phyloP scores from a whole-genome alignment of 2,329 filamentous ascomycete genomes.

The Paracorniculantispora psalliotae region DNA sequence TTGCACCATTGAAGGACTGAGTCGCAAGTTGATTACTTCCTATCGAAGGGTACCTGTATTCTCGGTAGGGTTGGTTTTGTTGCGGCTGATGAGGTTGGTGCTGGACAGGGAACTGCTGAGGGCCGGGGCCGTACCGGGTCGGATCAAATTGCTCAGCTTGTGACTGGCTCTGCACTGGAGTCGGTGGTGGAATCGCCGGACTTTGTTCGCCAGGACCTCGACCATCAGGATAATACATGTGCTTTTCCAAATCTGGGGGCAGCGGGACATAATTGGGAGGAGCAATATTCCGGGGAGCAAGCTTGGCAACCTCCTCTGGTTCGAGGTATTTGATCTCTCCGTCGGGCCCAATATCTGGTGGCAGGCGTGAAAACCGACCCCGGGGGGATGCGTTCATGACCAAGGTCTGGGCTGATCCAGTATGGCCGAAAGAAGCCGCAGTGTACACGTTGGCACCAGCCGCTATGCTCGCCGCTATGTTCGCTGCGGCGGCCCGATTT shows the following conservation, averaged over 20 bases:
- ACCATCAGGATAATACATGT: constrained; percentile 4
- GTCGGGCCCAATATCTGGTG: not conserved
- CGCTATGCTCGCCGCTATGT: not conserved
- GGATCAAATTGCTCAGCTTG: not conserved
- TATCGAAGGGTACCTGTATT: too few species aligned
- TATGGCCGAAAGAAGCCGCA: not conserved
- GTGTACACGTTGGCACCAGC: not conserved
- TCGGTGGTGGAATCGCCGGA: too few species aligned
- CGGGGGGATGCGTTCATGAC: constrained; percentile 7
- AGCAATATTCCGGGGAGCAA: not conserved
- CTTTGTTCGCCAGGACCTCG: not conserved
- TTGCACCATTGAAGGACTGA: not conserved
- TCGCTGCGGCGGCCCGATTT: not conserved
- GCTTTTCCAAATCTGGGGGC: not conserved
- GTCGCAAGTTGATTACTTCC: not conserved
- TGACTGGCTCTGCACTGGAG: too few species aligned
- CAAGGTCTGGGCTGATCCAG: not conserved
- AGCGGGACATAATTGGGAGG: not conserved
- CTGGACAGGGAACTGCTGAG: too few species aligned
- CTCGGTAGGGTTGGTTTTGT: too few species aligned
- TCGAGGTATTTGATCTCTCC: constrained; percentile 5
- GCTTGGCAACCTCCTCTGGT: not conserved
- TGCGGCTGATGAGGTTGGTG: too few species aligned
- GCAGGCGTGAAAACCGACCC: not conserved
- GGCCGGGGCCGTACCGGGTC: too few species aligned